phyloP scores from a whole-genome alignment of 1,284 basidiomycete species.

The Apiotrichum veenhuisii region DNA sequence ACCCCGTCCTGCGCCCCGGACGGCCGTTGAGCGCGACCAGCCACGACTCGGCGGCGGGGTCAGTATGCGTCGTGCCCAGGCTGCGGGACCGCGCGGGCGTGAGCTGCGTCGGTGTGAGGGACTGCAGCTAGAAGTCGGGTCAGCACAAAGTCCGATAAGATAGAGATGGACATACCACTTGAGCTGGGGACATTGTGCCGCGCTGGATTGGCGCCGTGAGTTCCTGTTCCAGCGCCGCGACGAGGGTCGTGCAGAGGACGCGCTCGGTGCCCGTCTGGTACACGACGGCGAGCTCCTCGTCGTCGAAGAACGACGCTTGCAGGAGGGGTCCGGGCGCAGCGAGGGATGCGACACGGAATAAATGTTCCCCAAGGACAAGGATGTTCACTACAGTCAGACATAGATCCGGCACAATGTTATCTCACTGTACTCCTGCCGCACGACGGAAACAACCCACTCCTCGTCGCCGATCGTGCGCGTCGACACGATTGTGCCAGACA shows the following conservation, averaged over 20 bases:
- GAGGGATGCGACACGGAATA: neutral
- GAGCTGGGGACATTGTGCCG: neutral
- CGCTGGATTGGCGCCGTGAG: neutral
- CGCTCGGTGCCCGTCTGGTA: conserved; percentile 17
- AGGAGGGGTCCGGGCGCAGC: neutral
- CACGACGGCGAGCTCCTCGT: conserved; percentile 34
- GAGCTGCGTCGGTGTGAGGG: neutral
- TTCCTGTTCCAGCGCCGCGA: neutral
- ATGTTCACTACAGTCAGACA: conserved; percentile 9
- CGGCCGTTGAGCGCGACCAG: conserved; percentile 37
- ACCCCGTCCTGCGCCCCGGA: conserved; percentile 33
- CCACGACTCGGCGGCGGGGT: conserved; percentile 6
- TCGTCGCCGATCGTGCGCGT: conserved; percentile 3
- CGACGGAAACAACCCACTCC: conserved; percentile 9
- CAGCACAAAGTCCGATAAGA: too few species aligned
- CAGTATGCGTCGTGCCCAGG: conserved; percentile 5
- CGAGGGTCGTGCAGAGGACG: conserved; percentile 22
- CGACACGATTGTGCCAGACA: neutral
- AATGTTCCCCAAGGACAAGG: neutral
- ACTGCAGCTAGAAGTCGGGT: neutral
- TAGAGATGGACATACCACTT: neutral
- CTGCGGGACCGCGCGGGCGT: conserved; percentile 15
- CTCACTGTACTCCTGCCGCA: neutral
- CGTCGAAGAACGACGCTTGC: conserved; percentile 37
- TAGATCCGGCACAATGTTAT: neutral